phyloP scores from a whole-genome alignment of 495 filamentous ascomycete genomes.

The Penicillium silybi region DNA sequence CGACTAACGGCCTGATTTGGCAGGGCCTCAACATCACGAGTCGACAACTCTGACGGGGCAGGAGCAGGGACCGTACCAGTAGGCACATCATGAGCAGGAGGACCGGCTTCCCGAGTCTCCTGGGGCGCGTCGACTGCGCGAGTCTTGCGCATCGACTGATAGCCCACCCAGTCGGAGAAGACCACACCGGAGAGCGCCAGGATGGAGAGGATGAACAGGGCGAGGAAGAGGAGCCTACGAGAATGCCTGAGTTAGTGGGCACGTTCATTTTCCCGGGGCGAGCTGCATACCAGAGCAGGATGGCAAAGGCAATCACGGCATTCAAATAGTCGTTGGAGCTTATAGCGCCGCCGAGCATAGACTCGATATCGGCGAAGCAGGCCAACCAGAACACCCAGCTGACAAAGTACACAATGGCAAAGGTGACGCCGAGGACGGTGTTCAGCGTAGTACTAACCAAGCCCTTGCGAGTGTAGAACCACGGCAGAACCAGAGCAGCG shows the following conservation, averaged over 20 bases:
- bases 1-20: constrained; percentile 20
- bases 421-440: constrained; percentile 14
- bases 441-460: constrained; percentile 18
- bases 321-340: constrained; percentile 16
- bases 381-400: constrained; percentile 35
- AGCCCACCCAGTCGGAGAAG: constrained; percentile 21
- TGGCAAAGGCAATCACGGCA: constrained; percentile 29
- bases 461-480: constrained; percentile 19
- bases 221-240: constrained; percentile 27
- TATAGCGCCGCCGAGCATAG: constrained; percentile 3
- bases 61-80: constrained; percentile 17
- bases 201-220: constrained; percentile 24
- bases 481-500: constrained; percentile 19
- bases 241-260: not conserved
- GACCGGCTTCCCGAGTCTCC: not conserved
- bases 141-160: constrained; percentile 19
- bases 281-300: constrained; percentile 25
- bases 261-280: not conserved
- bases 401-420: constrained; percentile 23
- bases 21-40: constrained; percentile 19
- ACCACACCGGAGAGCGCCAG: constrained; percentile 28
- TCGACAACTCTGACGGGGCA: constrained; percentile 10
- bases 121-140: not conserved
- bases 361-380: constrained; percentile 28
- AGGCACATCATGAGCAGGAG: constrained; percentile 10